Base-by-base conservation (phyloP, 2,329 filamentous ascomycete genomes). In the Botrytis cinerea region DNA sequence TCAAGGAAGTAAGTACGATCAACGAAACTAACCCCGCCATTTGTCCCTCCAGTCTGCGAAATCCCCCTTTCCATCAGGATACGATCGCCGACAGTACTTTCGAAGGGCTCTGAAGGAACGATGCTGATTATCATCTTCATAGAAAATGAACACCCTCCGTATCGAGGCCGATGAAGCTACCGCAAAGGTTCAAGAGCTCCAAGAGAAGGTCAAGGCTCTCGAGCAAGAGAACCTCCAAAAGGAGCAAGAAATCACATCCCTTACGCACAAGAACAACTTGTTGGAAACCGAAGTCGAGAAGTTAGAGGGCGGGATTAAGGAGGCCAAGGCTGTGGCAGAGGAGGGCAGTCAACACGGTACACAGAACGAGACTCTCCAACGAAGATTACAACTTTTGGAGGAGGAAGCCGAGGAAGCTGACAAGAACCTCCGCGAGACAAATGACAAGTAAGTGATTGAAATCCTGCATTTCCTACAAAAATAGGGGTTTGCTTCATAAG, bases 401-500 rank as follows among this genome's bases (percentile, higher is more conserved):
- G 95, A 98, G 86, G 96, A 99, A 87, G 94, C 94, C 79, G 96
- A 99, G 86, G 90, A 95, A 83, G 94, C 94, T 79, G 96, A 98
- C 85, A 96, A 95, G 91, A 97, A 93, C 78, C 88, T 98, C 82
- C 92, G 95, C 83, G 96, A 98, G 87, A 92, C 94, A 82, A 98
- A 97, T 85, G 96, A 99, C 87, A 98, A 98, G 96, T 99, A 91
- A 82, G 93, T 86, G 73, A 22, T 48, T 28, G 51, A 10, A 45
- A 48, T 40, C 14, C 10, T 14, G 10, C 2, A 6, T 16, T 32
- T 70, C 40, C n/a, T 68, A 46, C n/a, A 1, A 64, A 46, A 57
- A 62, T 60, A 62, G 57, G 72, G 72, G 54, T 38, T 35, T 73
- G 46, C 22, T 71, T 62, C 59, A 72, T 60, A 70, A 70, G n/a